A percentile compares a stretch with the other conserved stretches of the same genome.
phyloP scores from a whole-genome alignment of 1,284 basidiomycete genomes.

The Somion occarium region DNA sequence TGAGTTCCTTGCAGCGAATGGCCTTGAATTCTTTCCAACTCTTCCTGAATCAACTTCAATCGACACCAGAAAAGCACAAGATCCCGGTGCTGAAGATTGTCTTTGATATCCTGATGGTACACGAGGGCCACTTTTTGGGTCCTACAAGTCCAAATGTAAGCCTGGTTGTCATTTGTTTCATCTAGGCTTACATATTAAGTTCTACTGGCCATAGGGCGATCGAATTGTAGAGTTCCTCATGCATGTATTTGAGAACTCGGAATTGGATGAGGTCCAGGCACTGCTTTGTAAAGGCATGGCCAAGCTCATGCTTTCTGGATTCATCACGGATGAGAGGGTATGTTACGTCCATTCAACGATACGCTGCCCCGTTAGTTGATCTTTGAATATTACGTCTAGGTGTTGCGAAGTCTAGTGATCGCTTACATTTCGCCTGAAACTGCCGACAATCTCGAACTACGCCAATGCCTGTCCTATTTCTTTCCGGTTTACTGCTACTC shows the following conservation, averaged over 20 bases:
- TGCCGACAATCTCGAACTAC: conserved; percentile 77
- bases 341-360: conserved; percentile 31
- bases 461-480: conserved; percentile 95
- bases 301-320: conserved; percentile 87
- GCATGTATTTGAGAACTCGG: conserved; percentile 71
- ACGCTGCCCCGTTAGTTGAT: not conserved
- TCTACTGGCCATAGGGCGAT: conserved; percentile 48
- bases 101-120: conserved; percentile 89
- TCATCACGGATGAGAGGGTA: conserved; percentile 61
- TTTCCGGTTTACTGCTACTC: conserved; percentile 94
- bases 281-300: conserved; percentile 81
- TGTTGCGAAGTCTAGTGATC: conserved; percentile 75
- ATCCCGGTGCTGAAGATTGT: conserved; percentile 81
- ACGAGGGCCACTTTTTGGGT: conserved; percentile 75
- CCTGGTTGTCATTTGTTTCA: not conserved
- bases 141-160: conserved; percentile 49
- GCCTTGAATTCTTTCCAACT: conserved; percentile 89
- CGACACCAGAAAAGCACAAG: conserved; percentile 75
- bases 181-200: not conserved
- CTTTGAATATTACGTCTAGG: conserved; percentile 35
- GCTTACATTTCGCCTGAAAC: conserved; percentile 90
- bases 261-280: conserved; percentile 75
- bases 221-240: conserved; percentile 74
- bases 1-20: conserved; percentile 60
- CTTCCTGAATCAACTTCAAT: conserved; percentile 83